phyloP scores from a whole-genome alignment of 371 early-diverging fungal species.

The Mucor piriformis region DNA sequence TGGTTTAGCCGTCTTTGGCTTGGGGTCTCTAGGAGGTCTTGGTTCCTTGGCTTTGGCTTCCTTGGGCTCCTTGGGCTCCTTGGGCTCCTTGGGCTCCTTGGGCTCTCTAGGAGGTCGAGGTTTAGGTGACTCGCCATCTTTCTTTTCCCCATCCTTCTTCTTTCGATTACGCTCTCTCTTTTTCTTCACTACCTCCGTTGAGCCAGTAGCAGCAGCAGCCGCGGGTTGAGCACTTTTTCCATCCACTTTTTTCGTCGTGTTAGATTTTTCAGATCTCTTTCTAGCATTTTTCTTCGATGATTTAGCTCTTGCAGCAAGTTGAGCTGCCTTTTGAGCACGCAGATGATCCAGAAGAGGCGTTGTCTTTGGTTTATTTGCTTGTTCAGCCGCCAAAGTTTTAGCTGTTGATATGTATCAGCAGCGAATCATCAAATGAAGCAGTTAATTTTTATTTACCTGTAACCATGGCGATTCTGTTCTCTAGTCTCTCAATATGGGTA shows the following conservation, averaged over 20 bases:
- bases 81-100: not conserved
- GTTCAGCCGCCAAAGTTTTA: slow-evolving; percentile 49
- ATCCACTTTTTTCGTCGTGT: not conserved
- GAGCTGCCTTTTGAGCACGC: slow-evolving; percentile 76
- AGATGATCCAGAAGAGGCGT: slow-evolving; percentile 80
- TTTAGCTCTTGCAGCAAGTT: slow-evolving; percentile 56
- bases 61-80: not conserved
- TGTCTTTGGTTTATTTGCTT: slow-evolving; percentile 56
- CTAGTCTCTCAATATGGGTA: slow-evolving; percentile 53
- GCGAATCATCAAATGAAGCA: not conserved
- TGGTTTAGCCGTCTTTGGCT: slow-evolving; percentile 7
- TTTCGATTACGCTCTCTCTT: slow-evolving; percentile 21
- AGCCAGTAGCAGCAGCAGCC: not conserved
- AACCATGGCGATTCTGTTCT: slow-evolving; percentile 51
- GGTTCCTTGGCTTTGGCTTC: slow-evolving; percentile 6
- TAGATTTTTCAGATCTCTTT: slow-evolving; percentile 36
- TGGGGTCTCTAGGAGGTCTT: slow-evolving; percentile 2
- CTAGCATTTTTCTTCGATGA: slow-evolving; percentile 42
- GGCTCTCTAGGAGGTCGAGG: not conserved
- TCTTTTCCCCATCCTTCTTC: slow-evolving; percentile 20
- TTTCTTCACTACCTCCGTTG: slow-evolving; percentile 5
- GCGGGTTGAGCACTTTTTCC: not conserved
- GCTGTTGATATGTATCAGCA: no score
- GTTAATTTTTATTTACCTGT: slow-evolving; percentile 34
- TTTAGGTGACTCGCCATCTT: not conserved